These are phyloP conservation scores for Ogataea angusta DNA, from an alignment of 805 yeast genomes.

Conservation along the genomic window DNA sequence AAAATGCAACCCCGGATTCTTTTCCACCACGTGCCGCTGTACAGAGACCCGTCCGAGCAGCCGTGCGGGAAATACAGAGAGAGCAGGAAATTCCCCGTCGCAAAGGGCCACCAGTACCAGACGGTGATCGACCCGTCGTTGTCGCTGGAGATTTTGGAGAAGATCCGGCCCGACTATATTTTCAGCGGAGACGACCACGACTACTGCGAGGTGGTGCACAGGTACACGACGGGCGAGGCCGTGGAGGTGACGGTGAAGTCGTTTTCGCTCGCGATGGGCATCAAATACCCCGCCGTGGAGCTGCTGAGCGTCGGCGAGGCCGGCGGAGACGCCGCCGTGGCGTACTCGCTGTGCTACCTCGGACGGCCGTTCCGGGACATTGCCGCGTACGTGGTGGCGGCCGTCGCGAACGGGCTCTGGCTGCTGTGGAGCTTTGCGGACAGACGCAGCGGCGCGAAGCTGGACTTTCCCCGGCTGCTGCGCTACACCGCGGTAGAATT, in stretches of 20 bases:
- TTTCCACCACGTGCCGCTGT: slow-evolving; percentile 86
- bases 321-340: slow-evolving; percentile 31
- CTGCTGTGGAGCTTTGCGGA: slow-evolving; percentile 10
- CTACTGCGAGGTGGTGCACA: slow-evolving; percentile 50
- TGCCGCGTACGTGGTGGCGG: slow-evolving; percentile 35
- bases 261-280: slow-evolving; percentile 91
- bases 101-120: slow-evolving; percentile 81
- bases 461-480: neutral
- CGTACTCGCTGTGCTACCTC: slow-evolving; percentile 43
- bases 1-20: slow-evolving; percentile 57
- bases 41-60: slow-evolving; percentile 58
- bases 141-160: slow-evolving; percentile 54
- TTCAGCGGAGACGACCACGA: slow-evolving; percentile 98
- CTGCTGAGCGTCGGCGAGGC: slow-evolving; percentile 53
- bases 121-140: slow-evolving; percentile 71
- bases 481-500: neutral
- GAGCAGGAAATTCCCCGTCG: slow-evolving; percentile 62
- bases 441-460: neutral
- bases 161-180: slow-evolving; percentile 61
- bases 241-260: slow-evolving; percentile 83
- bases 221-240: slow-evolving; percentile 10
- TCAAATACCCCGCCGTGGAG: slow-evolving; percentile 81
- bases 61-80: slow-evolving; percentile 80
- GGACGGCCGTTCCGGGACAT: slow-evolving; percentile 45
- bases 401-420: slow-evolving; percentile 27